Base-by-base conservation (phyloP, 1,139 yeast genomes). In the Zygosaccharomyces pseudobailii region DNA sequence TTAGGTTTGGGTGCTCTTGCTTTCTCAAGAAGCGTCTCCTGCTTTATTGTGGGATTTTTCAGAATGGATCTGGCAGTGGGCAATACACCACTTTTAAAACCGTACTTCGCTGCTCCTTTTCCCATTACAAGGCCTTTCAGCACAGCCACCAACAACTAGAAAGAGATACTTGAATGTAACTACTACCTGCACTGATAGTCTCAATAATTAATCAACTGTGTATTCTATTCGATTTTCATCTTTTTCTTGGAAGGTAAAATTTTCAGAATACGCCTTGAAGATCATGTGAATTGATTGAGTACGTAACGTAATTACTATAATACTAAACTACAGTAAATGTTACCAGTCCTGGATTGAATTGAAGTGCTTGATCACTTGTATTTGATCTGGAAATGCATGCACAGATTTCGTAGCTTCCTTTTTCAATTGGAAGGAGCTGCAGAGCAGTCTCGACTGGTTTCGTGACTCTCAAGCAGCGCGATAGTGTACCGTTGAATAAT, bases 41-140 rank as follows among this genome's bases (percentile, higher is more conserved):
- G 68, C 52, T 82, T 79, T 45, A 80, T 75, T 3, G 71, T 68
- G 2, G 90, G 88, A 40, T 74, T 71, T 60, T 80, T 84, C 70
- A 85, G 76, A 34, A 84, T 78, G 34, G 84, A 80, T 61, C 95
- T 82, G 10, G 86, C 82, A 49, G 72, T 75, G 44, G 97, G 97
- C 56, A 89, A 75, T 42, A 87, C 73, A 63, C 97, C 96, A 46
- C 94, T 84, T 69, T 85, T 85, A 54, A 69, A 71, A 3, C 78
- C 79, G 51, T 67, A 70, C 53, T 71, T 72, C 9, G 74, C 72
- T 28, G 68, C 66, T 45, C 74, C 71, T 56, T 72, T 74, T 50
- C 74, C 76, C 79, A 74, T 74, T 36, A 36, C 35, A 30, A 19
- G 19, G 3, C 4, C 22, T 38, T 28, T 17, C 24, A 28, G 34